phyloP scores from a whole-genome alignment of 1,139 yeast species.

The Yamadazyma atmosphaerica region DNA sequence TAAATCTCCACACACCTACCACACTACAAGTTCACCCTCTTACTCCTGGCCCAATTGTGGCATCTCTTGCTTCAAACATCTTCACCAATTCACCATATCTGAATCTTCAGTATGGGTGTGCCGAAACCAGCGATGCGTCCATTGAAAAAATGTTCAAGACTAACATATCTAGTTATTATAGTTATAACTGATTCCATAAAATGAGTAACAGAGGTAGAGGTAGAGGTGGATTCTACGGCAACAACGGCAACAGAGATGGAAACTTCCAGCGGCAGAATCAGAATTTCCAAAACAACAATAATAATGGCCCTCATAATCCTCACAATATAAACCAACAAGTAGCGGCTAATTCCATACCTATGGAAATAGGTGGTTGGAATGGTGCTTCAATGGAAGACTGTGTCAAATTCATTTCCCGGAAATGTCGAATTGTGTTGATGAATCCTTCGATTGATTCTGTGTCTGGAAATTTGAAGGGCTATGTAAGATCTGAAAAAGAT shows the following conservation, averaged over 20 bases:
- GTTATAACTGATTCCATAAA: slow-evolving; percentile 1
- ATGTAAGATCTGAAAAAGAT: slow-evolving; percentile 54
- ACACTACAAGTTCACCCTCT: no score
- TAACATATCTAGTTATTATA: not conserved
- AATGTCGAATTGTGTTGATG: slow-evolving; percentile 55
- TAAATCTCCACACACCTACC: not conserved
- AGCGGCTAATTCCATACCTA: slow-evolving; percentile 39
- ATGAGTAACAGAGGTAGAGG: slow-evolving; percentile 47
- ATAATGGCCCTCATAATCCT: slow-evolving; percentile 13
- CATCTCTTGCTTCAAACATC: no score
- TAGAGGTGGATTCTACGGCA: slow-evolving; percentile 30
- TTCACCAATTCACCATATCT: no score
- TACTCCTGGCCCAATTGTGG: no score
- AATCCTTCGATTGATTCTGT: slow-evolving; percentile 44
- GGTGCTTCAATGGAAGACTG: slow-evolving; percentile 73
- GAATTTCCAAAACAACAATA: slow-evolving; percentile 16
- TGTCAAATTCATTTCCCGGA: slow-evolving; percentile 66
- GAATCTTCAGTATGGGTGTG: not conserved
- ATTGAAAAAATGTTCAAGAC: not conserved
- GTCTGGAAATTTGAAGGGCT: slow-evolving; percentile 56
- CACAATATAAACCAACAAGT: slow-evolving; percentile 33
- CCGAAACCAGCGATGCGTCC: not conserved
- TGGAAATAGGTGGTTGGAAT: slow-evolving; percentile 80
- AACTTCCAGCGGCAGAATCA: slow-evolving; percentile 8
- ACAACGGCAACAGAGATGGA: slow-evolving; percentile 36